A percentile compares a stretch with the other conserved stretches of the same genome.
Conservation (phyloP, 1,284 basidiomycete species). For the Ganoderma sp. region DNA sequence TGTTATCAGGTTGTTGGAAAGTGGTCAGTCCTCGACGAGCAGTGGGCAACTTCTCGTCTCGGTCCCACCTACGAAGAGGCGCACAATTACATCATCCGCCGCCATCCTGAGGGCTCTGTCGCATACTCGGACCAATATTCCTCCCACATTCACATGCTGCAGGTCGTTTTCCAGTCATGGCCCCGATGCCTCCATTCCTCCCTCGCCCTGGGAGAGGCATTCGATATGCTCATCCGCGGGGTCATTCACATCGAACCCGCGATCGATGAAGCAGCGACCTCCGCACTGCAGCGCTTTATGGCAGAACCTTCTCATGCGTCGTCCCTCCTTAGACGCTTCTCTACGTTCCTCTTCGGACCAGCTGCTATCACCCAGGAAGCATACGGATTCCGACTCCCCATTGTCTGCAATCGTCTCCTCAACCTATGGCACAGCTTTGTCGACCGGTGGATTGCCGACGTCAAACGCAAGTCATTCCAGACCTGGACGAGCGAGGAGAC, state of each 20-base stretch:
- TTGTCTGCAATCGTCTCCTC: slow-evolving; percentile 70
- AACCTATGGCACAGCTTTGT: slow-evolving; percentile 80
- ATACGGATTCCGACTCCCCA: slow-evolving; percentile 62
- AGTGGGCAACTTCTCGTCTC: slow-evolving; percentile 69
- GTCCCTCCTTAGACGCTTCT: slow-evolving; percentile 74
- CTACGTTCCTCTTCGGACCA: slow-evolving; percentile 81
- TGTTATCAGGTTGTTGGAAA: slow-evolving; percentile 75
- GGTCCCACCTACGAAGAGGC: slow-evolving; percentile 73
- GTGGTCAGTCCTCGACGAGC: slow-evolving; percentile 87
- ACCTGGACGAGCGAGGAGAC: slow-evolving; percentile 50
- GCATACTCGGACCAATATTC: slow-evolving; percentile 72
- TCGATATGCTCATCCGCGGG: slow-evolving; percentile 84
- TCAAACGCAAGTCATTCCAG: slow-evolving; percentile 48
- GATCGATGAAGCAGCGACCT: slow-evolving; percentile 72
- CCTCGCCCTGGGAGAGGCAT: slow-evolving; percentile 63
- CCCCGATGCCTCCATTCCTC: slow-evolving; percentile 77
- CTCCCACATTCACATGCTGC: slow-evolving; percentile 77
- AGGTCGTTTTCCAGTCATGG: slow-evolving; percentile 85
- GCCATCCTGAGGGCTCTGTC: slow-evolving; percentile 73
- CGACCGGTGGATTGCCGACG: slow-evolving; percentile 66
- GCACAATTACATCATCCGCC: slow-evolving; percentile 65
- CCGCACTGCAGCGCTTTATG: slow-evolving; percentile 79
- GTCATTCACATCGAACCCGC: slow-evolving; percentile 85
- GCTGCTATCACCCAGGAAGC: slow-evolving; percentile 71
- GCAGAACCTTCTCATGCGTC: slow-evolving; percentile 62